Conservation (phyloP, 257 asterid species). For the Solanum gracilifrons region DNA sequence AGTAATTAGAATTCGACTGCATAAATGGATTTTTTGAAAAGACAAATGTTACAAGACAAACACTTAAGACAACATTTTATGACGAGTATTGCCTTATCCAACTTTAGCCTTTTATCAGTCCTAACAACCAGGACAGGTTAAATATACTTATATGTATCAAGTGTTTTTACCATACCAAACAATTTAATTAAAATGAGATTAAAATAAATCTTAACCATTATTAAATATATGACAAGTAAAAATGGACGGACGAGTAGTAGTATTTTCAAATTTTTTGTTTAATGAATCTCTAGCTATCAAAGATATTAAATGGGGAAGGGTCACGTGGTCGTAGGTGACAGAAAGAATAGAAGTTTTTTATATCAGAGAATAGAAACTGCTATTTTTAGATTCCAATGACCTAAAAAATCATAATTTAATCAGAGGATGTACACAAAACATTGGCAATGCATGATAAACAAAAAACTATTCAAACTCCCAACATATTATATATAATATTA, state of each 20-base stretch:
- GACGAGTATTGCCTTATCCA: background rate
- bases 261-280: background rate
- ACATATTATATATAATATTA: background rate
- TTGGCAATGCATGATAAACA: constrained; percentile 11
- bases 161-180: background rate
- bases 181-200: background rate
- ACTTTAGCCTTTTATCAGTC: background rate
- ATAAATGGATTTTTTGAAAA: background rate
- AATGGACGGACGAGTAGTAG: too few species aligned
- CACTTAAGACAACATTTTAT: background rate
- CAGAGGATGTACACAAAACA: background rate
- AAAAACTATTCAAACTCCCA: constrained; percentile 35
- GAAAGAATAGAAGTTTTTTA: background rate
- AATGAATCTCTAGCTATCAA: background rate
- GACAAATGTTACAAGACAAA: background rate
- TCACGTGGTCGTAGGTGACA: constrained; percentile 16
- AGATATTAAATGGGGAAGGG: constrained; percentile 7
- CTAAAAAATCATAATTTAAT: background rate
- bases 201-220: background rate
- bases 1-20: background rate
- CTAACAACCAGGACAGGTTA: background rate
- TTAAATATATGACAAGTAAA: background rate
- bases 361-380: background rate
- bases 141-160: background rate
- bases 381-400: background rate